Evolutionary conservation across 129 eudicot species (phyloP).

Genomic region (Tagetes patula): DNA sequence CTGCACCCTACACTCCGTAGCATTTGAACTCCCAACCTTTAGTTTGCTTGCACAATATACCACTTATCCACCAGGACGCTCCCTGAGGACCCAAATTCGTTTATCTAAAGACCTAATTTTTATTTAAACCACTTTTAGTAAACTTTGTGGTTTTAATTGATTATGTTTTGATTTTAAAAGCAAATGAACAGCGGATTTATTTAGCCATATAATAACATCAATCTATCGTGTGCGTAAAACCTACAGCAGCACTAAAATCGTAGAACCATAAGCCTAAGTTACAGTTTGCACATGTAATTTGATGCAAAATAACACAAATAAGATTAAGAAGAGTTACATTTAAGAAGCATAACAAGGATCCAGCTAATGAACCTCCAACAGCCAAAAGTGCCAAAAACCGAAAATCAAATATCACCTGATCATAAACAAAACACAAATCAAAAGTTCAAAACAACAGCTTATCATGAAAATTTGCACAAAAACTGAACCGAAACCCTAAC

Average conservation of each 20-base stretch:
- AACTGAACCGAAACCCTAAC: background rate
- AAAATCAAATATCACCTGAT: slow-evolving; percentile 83
- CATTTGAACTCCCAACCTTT: too few species aligned
- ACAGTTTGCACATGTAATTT: background rate
- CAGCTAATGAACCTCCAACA: slow-evolving; percentile 87
- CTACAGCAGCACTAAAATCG: background rate
- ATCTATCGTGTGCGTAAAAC: background rate
- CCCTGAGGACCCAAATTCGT: background rate
- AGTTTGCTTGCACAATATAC: too few species aligned
- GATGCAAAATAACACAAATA: background rate
- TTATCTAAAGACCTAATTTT: background rate
- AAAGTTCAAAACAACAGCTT: background rate
- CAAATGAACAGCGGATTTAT: background rate
- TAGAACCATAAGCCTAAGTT: background rate
- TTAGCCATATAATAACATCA: background rate
- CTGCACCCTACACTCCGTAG: too few species aligned
- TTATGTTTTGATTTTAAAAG: background rate
- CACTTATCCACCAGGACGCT: too few species aligned
- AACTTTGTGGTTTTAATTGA: background rate
- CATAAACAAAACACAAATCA: background rate
- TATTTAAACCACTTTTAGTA: background rate
- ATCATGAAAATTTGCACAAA: background rate
- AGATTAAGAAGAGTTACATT: slow-evolving; percentile 48
- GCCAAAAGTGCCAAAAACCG: slow-evolving; percentile 92
- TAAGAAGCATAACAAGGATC: slow-evolving; percentile 88